Evolutionary conservation across 2,329 filamentous ascomycete species (phyloP).

Genomic region (Hypomyces rosellus): DNA sequence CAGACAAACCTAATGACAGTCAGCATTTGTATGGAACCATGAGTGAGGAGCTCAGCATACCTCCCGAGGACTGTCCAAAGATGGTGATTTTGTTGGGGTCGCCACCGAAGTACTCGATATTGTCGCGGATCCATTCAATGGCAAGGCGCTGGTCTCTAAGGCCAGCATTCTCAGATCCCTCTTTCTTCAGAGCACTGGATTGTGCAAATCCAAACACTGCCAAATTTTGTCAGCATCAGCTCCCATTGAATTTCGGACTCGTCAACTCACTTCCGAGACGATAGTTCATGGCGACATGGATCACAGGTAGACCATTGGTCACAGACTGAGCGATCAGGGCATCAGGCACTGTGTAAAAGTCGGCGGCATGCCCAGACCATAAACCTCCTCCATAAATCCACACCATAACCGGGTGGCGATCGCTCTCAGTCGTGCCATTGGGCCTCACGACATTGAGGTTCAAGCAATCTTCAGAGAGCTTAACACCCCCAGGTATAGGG

Average conservation of each 20-base stretch:
- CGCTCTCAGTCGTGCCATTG: slow-evolving; percentile 12
- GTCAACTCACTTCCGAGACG: slow-evolving; percentile 16
- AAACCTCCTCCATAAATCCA: slow-evolving; percentile 30
- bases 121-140: slow-evolving; percentile 37
- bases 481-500: slow-evolving; percentile 15
- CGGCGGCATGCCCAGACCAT: slow-evolving; percentile 24
- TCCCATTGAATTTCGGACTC: not conserved
- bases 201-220: slow-evolving; percentile 24
- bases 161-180: slow-evolving; percentile 37
- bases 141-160: slow-evolving; percentile 46
- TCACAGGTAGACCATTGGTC: slow-evolving; percentile 31
- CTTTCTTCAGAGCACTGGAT: slow-evolving; percentile 15
- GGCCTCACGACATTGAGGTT: slow-evolving; percentile 31
- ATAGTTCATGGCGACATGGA: slow-evolving; percentile 31
- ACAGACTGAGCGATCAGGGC: slow-evolving; percentile 40
- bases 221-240: not conserved
- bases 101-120: slow-evolving; percentile 44
- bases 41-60: not conserved
- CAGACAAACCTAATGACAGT: slow-evolving; percentile 27
- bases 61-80: slow-evolving; percentile 27
- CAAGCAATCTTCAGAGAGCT: slow-evolving; percentile 31
- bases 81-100: slow-evolving; percentile 37
- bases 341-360: slow-evolving; percentile 34
- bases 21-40: not conserved
- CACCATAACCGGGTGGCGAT: slow-evolving; percentile 30